These are phyloP conservation scores for Bruguiera gymnorhiza DNA, from an alignment of 345 rosid species.

Conservation along the genomic window DNA sequence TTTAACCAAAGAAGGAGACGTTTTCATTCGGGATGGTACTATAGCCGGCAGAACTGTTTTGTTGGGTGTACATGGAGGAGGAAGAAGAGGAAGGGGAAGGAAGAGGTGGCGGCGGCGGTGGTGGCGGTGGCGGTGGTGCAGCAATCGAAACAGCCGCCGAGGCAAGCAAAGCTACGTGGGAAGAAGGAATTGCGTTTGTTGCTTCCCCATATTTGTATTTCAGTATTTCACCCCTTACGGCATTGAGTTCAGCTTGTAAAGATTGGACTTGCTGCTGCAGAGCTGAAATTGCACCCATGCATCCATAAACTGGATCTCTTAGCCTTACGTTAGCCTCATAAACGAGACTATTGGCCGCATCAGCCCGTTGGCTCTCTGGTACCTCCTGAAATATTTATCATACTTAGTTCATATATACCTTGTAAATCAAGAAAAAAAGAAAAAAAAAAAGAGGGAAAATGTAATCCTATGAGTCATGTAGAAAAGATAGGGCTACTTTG, in stretches of 20 bases:
- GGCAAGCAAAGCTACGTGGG: slow-evolving; percentile 52
- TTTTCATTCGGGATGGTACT: slow-evolving; percentile 62
- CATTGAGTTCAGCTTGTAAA: slow-evolving; percentile 70
- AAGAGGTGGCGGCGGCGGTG: slow-evolving; percentile 33
- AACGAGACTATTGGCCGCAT: slow-evolving; percentile 87
- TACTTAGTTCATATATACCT: not conserved
- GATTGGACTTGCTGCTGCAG: slow-evolving; percentile 87
- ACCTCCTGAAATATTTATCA: slow-evolving; percentile 55
- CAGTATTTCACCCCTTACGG: slow-evolving; percentile 70
- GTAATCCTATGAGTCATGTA: not conserved
- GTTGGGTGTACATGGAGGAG: slow-evolving; percentile 53
- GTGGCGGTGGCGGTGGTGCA: slow-evolving; percentile 38
- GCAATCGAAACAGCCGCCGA: slow-evolving; percentile 56
- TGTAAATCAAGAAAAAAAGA: too few species aligned
- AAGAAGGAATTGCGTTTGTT: slow-evolving; percentile 41
- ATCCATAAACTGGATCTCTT: slow-evolving; percentile 93
- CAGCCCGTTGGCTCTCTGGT: slow-evolving; percentile 75
- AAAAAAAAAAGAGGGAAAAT: not conserved
- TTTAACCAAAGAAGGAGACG: slow-evolving; percentile 64
- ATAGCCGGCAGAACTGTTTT: slow-evolving; percentile 40
- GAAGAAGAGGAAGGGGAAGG: slow-evolving; percentile 46
- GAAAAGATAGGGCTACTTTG: not conserved
- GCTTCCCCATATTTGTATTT: slow-evolving; percentile 82
- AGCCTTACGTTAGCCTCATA: slow-evolving; percentile 94
- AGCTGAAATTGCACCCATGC: slow-evolving; percentile 96